phyloP scores from a whole-genome alignment of 345 rosid genomes.

The Pugionium dolabratum region DNA sequence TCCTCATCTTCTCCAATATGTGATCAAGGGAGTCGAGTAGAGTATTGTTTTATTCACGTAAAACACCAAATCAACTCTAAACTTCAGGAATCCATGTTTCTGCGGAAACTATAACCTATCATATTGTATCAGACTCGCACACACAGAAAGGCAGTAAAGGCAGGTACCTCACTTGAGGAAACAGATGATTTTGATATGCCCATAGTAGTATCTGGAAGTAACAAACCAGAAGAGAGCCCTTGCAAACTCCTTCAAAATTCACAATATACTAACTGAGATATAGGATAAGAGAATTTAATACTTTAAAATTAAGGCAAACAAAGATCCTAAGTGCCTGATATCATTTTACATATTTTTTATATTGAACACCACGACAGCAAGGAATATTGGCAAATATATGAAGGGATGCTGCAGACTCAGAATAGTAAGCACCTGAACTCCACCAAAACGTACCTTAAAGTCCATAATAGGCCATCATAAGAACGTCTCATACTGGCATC shows the following conservation, averaged over 20 bases:
- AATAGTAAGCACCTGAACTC: conserved; percentile 23
- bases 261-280: conserved; percentile 16
- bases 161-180: conserved; percentile 45
- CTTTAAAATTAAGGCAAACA: conserved; percentile 13
- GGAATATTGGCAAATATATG: conserved; percentile 11
- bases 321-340: conserved; percentile 12
- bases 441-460: conserved; percentile 62
- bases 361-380: conserved; percentile 6
- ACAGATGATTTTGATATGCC: conserved; percentile 46
- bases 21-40: conserved; percentile 15
- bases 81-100: conserved; percentile 11
- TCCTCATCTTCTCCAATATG: conserved; percentile 2
- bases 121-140: conserved; percentile 20
- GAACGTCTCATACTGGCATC: conserved; percentile 70
- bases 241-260: conserved; percentile 72
- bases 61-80: conserved; percentile 22
- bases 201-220: conserved; percentile 44
- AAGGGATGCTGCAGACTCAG: conserved; percentile 16
- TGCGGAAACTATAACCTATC: conserved; percentile 14
- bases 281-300: conserved; percentile 22
- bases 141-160: conserved; percentile 27
- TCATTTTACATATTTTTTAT: conserved; percentile 1
- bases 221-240: conserved; percentile 54
- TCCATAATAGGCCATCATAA: conserved; percentile 89
- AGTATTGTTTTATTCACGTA: background rate